phyloP scores from a whole-genome alignment of 2,329 filamentous ascomycete species.

The Aphanoascus verrucosus region DNA sequence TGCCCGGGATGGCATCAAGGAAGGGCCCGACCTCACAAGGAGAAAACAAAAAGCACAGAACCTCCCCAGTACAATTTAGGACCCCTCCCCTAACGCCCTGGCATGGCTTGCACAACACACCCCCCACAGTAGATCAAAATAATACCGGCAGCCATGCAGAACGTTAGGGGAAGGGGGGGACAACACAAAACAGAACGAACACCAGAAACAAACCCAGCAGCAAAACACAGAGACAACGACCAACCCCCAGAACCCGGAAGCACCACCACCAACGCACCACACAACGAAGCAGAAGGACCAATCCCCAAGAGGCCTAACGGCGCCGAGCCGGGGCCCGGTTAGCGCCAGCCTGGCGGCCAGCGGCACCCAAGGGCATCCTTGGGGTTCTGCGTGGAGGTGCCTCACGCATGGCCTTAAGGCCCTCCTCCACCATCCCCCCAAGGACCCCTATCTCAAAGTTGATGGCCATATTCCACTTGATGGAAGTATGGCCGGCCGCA shows the following conservation, averaged over 20 bases:
- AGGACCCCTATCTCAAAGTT: slow-evolving; percentile 14
- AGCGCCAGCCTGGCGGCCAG: background rate
- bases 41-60: background rate
- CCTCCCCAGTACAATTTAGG: background rate
- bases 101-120: background rate
- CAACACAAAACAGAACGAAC: background rate
- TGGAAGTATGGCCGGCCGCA: slow-evolving; percentile 9
- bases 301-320: background rate
- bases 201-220: background rate
- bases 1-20: background rate
- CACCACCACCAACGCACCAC: background rate
- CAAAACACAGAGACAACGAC: background rate
- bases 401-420: slow-evolving; percentile 10
- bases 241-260: background rate
- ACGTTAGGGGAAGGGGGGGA: background rate
- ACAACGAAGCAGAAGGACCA: background rate
- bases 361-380: background rate
- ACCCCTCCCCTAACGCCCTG: background rate
- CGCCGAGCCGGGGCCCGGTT: background rate
- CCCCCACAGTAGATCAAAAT: background rate
- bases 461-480: slow-evolving; percentile 15
- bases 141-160: background rate
- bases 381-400: background rate
- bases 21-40: background rate
- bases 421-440: slow-evolving; percentile 12